Percentiles rank a stretch among this genome's conserved stretches.
Conservation (phyloP, 331 rosid genomes). For the Dryas integrifolia region DNA sequence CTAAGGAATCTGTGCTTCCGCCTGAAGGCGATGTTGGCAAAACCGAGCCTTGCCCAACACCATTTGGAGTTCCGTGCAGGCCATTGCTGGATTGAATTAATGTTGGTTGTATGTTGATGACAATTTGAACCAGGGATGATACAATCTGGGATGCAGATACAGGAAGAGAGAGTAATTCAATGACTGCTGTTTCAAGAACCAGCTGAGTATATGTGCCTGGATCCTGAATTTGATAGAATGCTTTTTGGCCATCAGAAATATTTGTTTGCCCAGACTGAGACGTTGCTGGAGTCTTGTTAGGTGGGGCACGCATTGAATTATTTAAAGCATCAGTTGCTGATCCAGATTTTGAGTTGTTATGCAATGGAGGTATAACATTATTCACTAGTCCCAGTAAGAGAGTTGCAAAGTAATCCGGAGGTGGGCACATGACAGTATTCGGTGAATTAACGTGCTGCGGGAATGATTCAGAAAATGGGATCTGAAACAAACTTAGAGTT, state of each 20-base stretch:
- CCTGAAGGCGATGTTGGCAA: constrained; percentile 98
- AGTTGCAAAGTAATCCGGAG: constrained; percentile 84
- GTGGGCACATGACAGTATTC: constrained; percentile 82
- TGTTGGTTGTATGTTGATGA: constrained; percentile 89
- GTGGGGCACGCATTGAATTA: constrained; percentile 55
- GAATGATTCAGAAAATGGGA: constrained; percentile 86
- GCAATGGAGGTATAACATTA: constrained; percentile 91
- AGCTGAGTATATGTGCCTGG: constrained; percentile 95
- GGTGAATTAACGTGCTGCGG: constrained; percentile 71
- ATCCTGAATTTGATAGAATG: constrained; percentile 97
- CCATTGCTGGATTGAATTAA: constrained; percentile 81
- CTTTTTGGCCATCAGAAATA: constrained; percentile 76
- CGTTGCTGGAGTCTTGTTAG: constrained; percentile 62
- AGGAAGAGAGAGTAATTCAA: constrained; percentile 92
- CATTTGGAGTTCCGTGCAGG: constrained; percentile 69
- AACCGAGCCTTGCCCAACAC: constrained; percentile 79
- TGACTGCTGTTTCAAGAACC: constrained; percentile 92
- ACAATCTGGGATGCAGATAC: constrained; percentile 83
- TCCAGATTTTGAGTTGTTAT: constrained; percentile 74
- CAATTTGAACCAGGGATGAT: constrained; percentile 82
- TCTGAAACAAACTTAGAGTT: constrained; percentile 55
- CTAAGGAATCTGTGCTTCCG: constrained; percentile 94
- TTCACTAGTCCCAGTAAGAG: constrained; percentile 90
- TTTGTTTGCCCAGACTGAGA: constrained; percentile 70
- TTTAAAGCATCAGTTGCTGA: constrained; percentile 49